phyloP scores from a whole-genome alignment of 805 yeast genomes.

The Saturnispora gosingensis region DNA sequence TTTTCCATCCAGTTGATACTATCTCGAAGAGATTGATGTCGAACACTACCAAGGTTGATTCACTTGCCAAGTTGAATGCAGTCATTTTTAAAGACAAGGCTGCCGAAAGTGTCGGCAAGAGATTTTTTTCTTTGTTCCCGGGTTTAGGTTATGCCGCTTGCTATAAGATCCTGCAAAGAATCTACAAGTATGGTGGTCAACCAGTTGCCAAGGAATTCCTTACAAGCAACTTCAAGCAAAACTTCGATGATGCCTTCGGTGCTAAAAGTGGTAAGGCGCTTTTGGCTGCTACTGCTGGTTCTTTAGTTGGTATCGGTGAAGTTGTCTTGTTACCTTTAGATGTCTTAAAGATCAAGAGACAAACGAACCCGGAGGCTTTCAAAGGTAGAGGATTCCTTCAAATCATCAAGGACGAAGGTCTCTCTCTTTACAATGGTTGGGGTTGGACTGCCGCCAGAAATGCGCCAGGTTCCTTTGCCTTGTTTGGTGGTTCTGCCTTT shows the following conservation, averaged over 20 bases:
- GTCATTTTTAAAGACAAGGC: constrained; percentile 86
- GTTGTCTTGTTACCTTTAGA: constrained; percentile 91
- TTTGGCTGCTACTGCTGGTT: constrained; percentile 95
- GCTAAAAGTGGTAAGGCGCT: constrained; percentile 95
- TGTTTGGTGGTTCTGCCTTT: constrained; percentile 97
- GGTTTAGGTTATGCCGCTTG: constrained; percentile 98
- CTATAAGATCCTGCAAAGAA: constrained; percentile 93
- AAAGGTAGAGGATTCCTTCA: constrained; percentile 92
- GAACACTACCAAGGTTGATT: constrained; percentile 60
- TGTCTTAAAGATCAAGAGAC: constrained; percentile 95
- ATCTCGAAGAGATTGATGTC: constrained; percentile 93
- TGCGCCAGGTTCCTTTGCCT: constrained; percentile 97
- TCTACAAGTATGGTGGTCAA: constrained; percentile 98
- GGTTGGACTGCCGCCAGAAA: constrained; percentile 99
- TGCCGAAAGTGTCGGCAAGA: constrained; percentile 52
- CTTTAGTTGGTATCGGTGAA: constrained; percentile 95
- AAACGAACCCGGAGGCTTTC: constrained; percentile 99
- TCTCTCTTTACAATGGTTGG: constrained; percentile 94
- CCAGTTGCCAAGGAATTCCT: constrained; percentile 95
- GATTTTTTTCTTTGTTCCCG: constrained; percentile 83
- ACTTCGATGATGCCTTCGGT: constrained; percentile 74
- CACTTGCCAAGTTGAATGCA: constrained; percentile 58
- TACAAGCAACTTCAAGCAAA: constrained; percentile 57
- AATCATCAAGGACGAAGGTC: constrained; percentile 84
- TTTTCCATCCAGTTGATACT: constrained; percentile 98